Conservation (phyloP, 2,329 filamentous ascomycete genomes). For the Fusarium torreyae region DNA sequence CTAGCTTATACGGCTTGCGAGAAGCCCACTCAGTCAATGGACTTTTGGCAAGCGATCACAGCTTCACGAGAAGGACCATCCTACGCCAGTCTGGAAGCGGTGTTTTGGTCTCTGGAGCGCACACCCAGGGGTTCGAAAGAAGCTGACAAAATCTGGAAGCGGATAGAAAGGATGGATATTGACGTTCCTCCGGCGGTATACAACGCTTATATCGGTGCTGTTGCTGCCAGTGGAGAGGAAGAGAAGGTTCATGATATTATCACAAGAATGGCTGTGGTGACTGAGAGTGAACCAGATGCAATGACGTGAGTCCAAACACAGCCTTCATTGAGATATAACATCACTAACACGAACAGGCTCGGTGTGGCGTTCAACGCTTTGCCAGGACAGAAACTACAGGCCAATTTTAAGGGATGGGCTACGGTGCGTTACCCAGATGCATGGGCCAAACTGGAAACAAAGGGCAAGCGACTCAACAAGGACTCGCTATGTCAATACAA, state of each 20-base stretch:
- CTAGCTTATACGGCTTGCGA: conserved; percentile 83
- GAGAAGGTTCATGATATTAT: conserved; percentile 78
- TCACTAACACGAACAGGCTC: conserved; percentile 66
- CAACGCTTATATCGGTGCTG: conserved; percentile 80
- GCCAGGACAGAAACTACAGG: conserved; percentile 75
- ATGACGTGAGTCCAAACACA: conserved; percentile 75
- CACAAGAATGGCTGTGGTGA: conserved; percentile 74
- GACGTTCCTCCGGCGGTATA: conserved; percentile 82
- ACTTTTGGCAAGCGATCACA: conserved; percentile 89
- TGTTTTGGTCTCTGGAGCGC: conserved; percentile 83
- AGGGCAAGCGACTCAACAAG: conserved; percentile 62
- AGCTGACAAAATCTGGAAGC: conserved; percentile 79
- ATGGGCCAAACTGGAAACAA: conserved; percentile 77
- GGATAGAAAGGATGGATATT: conserved; percentile 81
- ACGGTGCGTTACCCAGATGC: conserved; percentile 74
- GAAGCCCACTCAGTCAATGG: conserved; percentile 75
- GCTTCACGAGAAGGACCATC: conserved; percentile 87
- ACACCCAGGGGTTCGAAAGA: conserved; percentile 70
- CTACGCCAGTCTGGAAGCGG: conserved; percentile 83
- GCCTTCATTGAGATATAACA: background rate
- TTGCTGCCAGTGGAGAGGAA: conserved; percentile 80
- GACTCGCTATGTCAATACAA: conserved; percentile 66
- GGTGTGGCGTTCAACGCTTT: conserved; percentile 83
- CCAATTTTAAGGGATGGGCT: conserved; percentile 82
- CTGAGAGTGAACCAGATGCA: conserved; percentile 76